phyloP scores from a whole-genome alignment of 495 filamentous ascomycete species.

The Parachaetomium inaequale region DNA sequence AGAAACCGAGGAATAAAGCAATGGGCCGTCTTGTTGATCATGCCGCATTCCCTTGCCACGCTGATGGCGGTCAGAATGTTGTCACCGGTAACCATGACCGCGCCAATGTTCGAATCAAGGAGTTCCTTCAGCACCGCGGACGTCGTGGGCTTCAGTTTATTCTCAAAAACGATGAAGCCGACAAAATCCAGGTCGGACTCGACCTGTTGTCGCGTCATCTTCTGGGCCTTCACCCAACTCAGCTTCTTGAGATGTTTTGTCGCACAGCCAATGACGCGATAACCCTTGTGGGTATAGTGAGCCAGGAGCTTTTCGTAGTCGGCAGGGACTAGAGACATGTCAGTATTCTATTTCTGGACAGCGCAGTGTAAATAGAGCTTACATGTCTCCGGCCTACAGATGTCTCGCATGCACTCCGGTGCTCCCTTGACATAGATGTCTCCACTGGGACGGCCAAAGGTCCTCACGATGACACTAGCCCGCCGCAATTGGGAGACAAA shows the following conservation, averaged over 20 bases:
- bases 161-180: conserved; percentile 98
- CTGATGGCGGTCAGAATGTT: conserved; percentile 97
- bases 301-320: conserved; percentile 86
- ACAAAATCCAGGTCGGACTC: conserved; percentile 81
- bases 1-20: conserved; percentile 90
- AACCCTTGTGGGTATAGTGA: conserved; percentile 92
- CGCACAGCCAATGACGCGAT: conserved; percentile 95
- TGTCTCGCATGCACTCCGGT: conserved; percentile 91
- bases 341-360: conserved; percentile 5
- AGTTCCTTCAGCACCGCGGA: conserved; percentile 75
- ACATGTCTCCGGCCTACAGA: conserved; percentile 79
- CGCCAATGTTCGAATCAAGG: conserved; percentile 77
- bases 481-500: conserved; percentile 95
- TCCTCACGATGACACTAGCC: conserved; percentile 86
- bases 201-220: conserved; percentile 80
- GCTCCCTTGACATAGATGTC: conserved; percentile 95
- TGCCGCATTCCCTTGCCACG: conserved; percentile 86
- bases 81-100: conserved; percentile 97
- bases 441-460: conserved; percentile 73
- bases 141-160: conserved; percentile 89
- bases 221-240: conserved; percentile 90
- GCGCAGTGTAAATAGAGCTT: conserved; percentile 35
- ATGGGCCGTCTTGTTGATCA: conserved; percentile 74
- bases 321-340: conserved; percentile 60
- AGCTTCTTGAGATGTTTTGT: conserved; percentile 80